These are phyloP conservation scores for Ceratocystis lukuohia DNA, from an alignment of 2,329 filamentous ascomycete genomes.

Conservation along the genomic window DNA sequence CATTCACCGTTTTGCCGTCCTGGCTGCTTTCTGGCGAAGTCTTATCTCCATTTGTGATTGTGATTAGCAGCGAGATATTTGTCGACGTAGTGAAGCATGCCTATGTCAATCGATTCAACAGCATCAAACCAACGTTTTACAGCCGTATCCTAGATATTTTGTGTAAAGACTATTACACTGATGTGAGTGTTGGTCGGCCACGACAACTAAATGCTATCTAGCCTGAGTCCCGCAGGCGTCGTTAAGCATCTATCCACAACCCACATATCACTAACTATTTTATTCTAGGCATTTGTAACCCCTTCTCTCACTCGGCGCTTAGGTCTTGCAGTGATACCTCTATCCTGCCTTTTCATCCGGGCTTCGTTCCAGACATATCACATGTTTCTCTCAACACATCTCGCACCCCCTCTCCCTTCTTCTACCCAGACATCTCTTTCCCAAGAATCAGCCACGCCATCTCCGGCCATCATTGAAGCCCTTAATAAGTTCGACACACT, in stretches of 20 bases:
- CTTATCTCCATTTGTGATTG: conserved; percentile 81
- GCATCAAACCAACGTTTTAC: conserved; percentile 83
- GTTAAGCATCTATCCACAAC: neutral
- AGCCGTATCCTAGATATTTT: conserved; percentile 81
- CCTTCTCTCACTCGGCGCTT: conserved; percentile 82
- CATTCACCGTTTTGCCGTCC: conserved; percentile 77
- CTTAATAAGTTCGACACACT: conserved; percentile 66
- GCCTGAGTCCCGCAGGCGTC: too few species aligned
- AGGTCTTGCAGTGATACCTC: conserved; percentile 77
- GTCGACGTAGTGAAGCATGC: conserved; percentile 96
- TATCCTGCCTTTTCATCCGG: conserved; percentile 90
- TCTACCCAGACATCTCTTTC: conserved; percentile 53
- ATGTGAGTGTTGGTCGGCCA: conserved; percentile 39
- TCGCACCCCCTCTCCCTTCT: conserved; percentile 57
- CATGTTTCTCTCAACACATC: conserved; percentile 86
- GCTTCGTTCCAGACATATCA: conserved; percentile 93
- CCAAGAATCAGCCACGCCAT: conserved; percentile 49
- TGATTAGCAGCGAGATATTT: conserved; percentile 89
- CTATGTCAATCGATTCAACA: conserved; percentile 98
- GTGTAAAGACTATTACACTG: conserved; percentile 95
- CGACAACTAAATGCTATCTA: neutral
- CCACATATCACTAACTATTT: conserved; percentile 20
- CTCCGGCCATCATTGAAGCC: conserved; percentile 62
- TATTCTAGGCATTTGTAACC: conserved; percentile 62
- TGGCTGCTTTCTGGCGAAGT: conserved; percentile 71